phyloP scores from a whole-genome alignment of 371 early-diverging fungal species.

The Synchytrium microbalum region DNA sequence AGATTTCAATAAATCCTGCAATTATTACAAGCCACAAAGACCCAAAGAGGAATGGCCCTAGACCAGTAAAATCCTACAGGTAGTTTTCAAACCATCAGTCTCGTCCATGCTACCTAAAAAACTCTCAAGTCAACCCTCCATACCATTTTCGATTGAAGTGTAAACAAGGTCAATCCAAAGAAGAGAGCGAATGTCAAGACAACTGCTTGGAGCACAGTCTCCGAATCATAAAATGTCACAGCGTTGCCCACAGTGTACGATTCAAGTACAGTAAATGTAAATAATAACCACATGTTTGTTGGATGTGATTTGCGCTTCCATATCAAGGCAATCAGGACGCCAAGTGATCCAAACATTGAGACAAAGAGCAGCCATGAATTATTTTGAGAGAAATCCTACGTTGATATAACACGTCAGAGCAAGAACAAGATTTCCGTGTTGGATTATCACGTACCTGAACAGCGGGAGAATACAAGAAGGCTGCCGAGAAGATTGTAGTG shows the following conservation, averaged over 20 bases:
- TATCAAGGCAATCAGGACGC: slow-evolving; percentile 46
- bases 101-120: too few relatives aligned
- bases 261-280: slow-evolving; percentile 60
- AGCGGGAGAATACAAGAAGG: slow-evolving; percentile 50
- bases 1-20: slow-evolving; percentile 55
- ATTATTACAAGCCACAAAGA: slow-evolving; percentile 52
- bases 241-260: slow-evolving; percentile 57
- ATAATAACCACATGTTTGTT: slow-evolving; percentile 48
- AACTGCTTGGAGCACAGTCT: slow-evolving; percentile 63
- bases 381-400: neutral
- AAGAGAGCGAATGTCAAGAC: slow-evolving; percentile 63
- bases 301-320: slow-evolving; percentile 60
- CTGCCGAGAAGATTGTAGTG: slow-evolving; percentile 47
- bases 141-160: slow-evolving; percentile 51
- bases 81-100: too few relatives aligned
- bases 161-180: slow-evolving; percentile 63
- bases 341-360: slow-evolving; percentile 39
- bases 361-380: slow-evolving; percentile 40
- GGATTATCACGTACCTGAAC: slow-evolving; percentile 16
- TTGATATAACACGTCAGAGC: neutral
- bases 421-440: neutral
- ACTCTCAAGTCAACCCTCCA: too few relatives aligned
- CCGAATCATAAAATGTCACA: slow-evolving; percentile 48
- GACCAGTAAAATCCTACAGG: slow-evolving; percentile 63
- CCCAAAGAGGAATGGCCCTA: slow-evolving; percentile 56